Base-by-base conservation (phyloP, 148 eudicot species). In the Amaranthus palmeri region DNA sequence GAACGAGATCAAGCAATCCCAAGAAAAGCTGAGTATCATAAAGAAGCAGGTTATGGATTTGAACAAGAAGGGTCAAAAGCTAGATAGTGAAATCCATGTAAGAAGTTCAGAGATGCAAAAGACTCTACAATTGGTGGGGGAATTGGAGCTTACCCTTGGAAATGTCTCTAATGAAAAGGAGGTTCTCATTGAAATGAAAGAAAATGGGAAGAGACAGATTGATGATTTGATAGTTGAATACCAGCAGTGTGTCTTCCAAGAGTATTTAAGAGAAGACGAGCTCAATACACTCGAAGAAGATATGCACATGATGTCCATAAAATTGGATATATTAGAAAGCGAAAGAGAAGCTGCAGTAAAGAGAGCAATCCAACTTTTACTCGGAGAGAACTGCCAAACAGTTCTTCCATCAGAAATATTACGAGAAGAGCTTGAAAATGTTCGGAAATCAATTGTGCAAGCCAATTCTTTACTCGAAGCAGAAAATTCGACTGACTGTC, bases 281-380 rank as follows among this genome's bases (percentile, higher is more conserved):
- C 63, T 77, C 61, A 80, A 72, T 74, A 74, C 87, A 51, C 66
- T 95, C 67, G 87, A 83, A n/a, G 92, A 83, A 69, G 99, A 95
- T 46, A 41, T 86, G 74, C 52, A 76, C 14, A 53, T 4, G 7
- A 75, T 78, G 70, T 58, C 72, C 47, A 73, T 66, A 36, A 83
- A 67, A 68, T 41, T 80, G 51, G 83, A 78, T 4, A 80, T 62
- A 41, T 76, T 86, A 44, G 75, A 83, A 61, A 72, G 36, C 18
- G 86, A 71, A 25, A 91, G 81, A 78, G 82, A 72, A 59, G 84
- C 54, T 64, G 83, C 79, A 13, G 43, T 59, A 43, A 75, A 75
- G 65, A 82, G 76, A 66, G 83, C 82, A 73, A 77, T 60, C 12
- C 73, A 79, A 72, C 74, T 82, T n/a, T 13, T 86, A 62, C 66